phyloP scores from a whole-genome alignment of 805 yeast genomes.

The Danielozyma ontarioensis region DNA sequence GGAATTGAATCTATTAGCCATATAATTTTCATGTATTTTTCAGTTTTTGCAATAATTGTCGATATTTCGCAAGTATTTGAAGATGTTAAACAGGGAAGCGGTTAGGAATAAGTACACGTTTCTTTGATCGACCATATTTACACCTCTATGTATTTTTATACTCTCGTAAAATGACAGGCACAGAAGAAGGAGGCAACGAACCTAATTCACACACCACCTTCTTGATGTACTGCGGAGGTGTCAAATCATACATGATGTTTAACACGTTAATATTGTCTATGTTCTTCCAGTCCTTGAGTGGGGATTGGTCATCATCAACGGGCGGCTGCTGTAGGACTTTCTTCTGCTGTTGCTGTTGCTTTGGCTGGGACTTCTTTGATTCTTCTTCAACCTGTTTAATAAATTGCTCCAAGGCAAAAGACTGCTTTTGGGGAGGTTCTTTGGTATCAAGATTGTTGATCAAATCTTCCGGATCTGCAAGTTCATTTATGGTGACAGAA shows the following conservation, averaged over 20 bases:
- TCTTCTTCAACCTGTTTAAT: slow-evolving; percentile 37
- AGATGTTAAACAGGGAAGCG: too few relatives aligned
- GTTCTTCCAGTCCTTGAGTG: slow-evolving; percentile 59
- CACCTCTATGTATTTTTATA: slow-evolving; percentile 55
- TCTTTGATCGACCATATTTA: too few relatives aligned
- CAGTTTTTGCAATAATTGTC: too few relatives aligned
- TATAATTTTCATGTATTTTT: too few relatives aligned
- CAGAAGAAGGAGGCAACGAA: slow-evolving; percentile 95
- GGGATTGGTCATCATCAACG: slow-evolving; percentile 24
- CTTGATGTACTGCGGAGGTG: slow-evolving; percentile 90
- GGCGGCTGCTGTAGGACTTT: slow-evolving; percentile 2
- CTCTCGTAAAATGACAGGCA: slow-evolving; percentile 93
- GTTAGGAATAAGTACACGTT: too few relatives aligned
- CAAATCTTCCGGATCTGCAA: slow-evolving; percentile 74
- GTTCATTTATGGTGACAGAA: slow-evolving; percentile 89
- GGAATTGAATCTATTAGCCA: too few relatives aligned
- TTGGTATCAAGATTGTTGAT: slow-evolving; percentile 43
- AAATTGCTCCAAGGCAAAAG: slow-evolving; percentile 64
- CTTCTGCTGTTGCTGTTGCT: slow-evolving; percentile 16
- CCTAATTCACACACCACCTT: slow-evolving; percentile 96
- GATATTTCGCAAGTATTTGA: too few relatives aligned
- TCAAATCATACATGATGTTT: slow-evolving; percentile 86
- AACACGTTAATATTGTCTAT: slow-evolving; percentile 64
- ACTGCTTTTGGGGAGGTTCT: slow-evolving; percentile 51
- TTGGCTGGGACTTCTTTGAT: slow-evolving; percentile 5